Conservation (phyloP, 441 rosid species). For the Iberis amara region DNA sequence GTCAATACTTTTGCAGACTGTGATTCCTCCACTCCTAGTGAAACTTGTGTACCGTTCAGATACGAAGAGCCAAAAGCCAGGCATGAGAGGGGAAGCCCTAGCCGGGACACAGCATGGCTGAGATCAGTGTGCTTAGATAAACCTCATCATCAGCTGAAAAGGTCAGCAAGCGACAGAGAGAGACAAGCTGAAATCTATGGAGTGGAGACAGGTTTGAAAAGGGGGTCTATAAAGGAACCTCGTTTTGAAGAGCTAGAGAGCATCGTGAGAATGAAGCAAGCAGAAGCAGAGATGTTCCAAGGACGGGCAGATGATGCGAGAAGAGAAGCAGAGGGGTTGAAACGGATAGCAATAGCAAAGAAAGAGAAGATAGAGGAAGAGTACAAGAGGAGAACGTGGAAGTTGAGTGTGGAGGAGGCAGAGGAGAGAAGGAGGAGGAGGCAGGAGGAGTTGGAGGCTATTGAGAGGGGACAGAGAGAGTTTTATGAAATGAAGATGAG, state of each 20-base stretch:
- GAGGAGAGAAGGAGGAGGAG: conserved; percentile 57
- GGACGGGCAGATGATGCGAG: conserved; percentile 81
- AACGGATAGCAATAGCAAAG: conserved; percentile 70
- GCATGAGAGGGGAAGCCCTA: conserved; percentile 44
- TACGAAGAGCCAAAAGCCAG: conserved; percentile 52
- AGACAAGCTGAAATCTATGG: conserved; percentile 41
- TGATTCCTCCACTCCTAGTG: conserved; percentile 45
- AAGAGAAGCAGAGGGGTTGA: conserved; percentile 84
- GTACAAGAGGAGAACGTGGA: conserved; percentile 46
- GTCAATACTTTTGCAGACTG: conserved; percentile 48
- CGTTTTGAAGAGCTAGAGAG: conserved; percentile 83
- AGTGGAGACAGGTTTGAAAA: conserved; percentile 42
- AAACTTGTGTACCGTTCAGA: conserved; percentile 30
- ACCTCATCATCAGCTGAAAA: conserved; percentile 48
- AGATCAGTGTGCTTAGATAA: conserved; percentile 58
- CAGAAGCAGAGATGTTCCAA: conserved; percentile 91
- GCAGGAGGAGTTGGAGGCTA: conserved; percentile 32
- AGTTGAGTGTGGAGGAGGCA: conserved; percentile 53
- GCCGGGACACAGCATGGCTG: conserved; percentile 56
- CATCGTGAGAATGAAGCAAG: conserved; percentile 78
- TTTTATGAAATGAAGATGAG: conserved; percentile 30
- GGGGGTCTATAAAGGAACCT: conserved; percentile 49
- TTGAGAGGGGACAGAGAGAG: conserved; percentile 74
- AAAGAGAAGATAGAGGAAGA: conserved; percentile 81
- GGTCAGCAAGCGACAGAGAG: conserved; percentile 46